phyloP scores from a whole-genome alignment of 208 protist genomes.

The Borovskyia barvae region DNA sequence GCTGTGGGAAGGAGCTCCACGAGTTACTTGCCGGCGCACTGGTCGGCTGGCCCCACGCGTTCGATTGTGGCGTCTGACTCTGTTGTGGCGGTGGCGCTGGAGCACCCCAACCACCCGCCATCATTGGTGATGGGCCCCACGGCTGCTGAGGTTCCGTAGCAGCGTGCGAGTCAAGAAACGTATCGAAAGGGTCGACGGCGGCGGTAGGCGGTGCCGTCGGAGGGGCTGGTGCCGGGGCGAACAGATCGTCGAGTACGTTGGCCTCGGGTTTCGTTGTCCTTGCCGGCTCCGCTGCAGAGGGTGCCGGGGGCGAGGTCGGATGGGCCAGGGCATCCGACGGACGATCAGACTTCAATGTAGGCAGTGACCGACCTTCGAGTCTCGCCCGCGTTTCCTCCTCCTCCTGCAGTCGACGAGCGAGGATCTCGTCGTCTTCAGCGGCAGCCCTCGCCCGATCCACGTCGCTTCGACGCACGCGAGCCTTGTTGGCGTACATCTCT shows the following conservation, averaged over 20 bases:
- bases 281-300: conserved; percentile 9
- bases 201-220: conserved; percentile 11
- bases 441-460: conserved; percentile 19
- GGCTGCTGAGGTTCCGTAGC: conserved; percentile 6
- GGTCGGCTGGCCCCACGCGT: conserved; percentile 32
- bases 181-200: conserved; percentile 55
- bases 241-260: conserved; percentile 75
- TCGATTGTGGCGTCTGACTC: conserved; percentile 1
- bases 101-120: conserved; percentile 5
- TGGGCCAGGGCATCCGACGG: conserved; percentile 1
- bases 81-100: conserved; percentile 1
- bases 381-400: conserved; percentile 65
- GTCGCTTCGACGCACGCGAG: conserved; percentile 20
- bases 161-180: conserved; percentile 35
- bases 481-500: conserved; percentile 65
- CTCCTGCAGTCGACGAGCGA: conserved; percentile 72
- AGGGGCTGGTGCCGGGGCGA: conserved; percentile 35
- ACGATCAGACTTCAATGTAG: conserved; percentile 32
- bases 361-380: conserved; percentile 28
- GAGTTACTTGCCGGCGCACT: conserved; percentile 3
- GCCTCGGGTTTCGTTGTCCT: conserved; percentile 27
- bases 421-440: conserved; percentile 56
- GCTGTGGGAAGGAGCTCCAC: conserved; percentile 19
- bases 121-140: conserved; percentile 20
- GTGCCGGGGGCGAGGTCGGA: neutral